phyloP scores from a whole-genome alignment of 495 filamentous ascomycete species.

The Trichocladium uniseriatum region DNA sequence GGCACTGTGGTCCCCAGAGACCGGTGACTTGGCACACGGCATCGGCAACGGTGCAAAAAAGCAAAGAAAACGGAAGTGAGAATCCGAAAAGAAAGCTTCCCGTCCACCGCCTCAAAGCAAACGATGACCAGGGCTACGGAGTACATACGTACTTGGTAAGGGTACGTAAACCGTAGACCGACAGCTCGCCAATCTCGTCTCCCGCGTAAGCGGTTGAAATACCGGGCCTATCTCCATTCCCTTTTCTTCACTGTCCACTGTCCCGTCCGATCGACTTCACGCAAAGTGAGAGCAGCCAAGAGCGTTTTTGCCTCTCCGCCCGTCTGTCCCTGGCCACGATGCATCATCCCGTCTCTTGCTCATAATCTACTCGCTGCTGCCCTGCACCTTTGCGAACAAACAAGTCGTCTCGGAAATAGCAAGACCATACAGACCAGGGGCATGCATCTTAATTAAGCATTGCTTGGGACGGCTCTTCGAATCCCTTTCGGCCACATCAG shows the following conservation, averaged over 20 bases:
- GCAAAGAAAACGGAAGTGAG: conserved; percentile 8
- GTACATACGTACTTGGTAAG: too few species aligned
- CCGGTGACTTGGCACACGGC: conserved; percentile 21
- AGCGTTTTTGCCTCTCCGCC: conserved; percentile 2
- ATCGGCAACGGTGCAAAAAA: conserved; percentile 8
- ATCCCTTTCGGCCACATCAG: conserved; percentile 38
- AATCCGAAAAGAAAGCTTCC: conserved; percentile 13
- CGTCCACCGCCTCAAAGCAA: conserved; percentile 9
- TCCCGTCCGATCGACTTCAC: neutral
- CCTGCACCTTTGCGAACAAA: conserved; percentile 38
- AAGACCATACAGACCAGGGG: conserved; percentile 5
- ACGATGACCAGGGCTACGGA: too few species aligned
- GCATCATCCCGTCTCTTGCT: conserved; percentile 34
- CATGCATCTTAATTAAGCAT: conserved; percentile 16
- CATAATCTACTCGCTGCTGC: conserved; percentile 32
- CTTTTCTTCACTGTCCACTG: neutral
- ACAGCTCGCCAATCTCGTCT: conserved; percentile 3
- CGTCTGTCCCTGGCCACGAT: conserved; percentile 25
- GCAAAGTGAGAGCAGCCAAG: neutral
- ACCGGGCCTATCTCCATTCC: neutral
- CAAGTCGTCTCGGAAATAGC: conserved; percentile 15
- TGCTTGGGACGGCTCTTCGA: conserved; percentile 23
- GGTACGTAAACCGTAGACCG: neutral
- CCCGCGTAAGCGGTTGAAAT: neutral
- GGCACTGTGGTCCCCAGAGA: conserved; percentile 9